Base-by-base conservation (phyloP, 2,329 filamentous ascomycete genomes). In the Uncinocarpus reesii region DNA sequence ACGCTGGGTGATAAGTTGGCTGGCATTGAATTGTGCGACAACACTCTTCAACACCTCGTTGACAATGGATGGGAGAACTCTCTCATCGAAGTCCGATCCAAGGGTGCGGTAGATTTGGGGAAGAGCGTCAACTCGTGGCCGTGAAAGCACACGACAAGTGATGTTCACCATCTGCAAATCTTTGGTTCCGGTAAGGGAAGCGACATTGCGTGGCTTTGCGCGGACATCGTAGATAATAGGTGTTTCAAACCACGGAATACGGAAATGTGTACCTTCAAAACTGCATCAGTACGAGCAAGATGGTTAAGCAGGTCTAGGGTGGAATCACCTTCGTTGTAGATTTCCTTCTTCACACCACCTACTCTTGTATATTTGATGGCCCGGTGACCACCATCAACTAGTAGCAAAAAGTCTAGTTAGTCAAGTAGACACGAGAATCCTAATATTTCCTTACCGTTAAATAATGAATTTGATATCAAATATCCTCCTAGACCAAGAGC, bases 161-260 rank as follows among this genome's bases (percentile, higher is more conserved):
- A 98, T 96, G 79, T 98, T 98, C 65, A 96, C 92, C 92, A 98
- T 98, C 75, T 98, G 92, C 70, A 98, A 74, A 71, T 98, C 92
- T 77, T 98, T 98, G 64, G 92, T 98, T 59, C 92, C 92, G 52
- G 92, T 98, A 57, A 98, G 79, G 57, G 92, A 96, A 57, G 92
- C 85, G 60, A 98, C 89, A 63, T 94, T 95, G 66, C 92, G 83
- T 61, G 92, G 92, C 76, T 90, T 95, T 52, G 92, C 92, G 71
- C 92, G 90, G 59, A 98, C 92, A 68, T 98, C 90, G 75, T 96
- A 98, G 60, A 89, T 83, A 67, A 98, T 81, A 44, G 92, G 88
- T 3, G 89, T 95, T 72, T 98, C 92, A 70, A 98, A 84, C 92
- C 92, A 98, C 43, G 92, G 92, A 56, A 98, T 81, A 58, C 83